Base-by-base conservation (phyloP, 164 flowering plant species). In the Tinospora cordifolia region DNA sequence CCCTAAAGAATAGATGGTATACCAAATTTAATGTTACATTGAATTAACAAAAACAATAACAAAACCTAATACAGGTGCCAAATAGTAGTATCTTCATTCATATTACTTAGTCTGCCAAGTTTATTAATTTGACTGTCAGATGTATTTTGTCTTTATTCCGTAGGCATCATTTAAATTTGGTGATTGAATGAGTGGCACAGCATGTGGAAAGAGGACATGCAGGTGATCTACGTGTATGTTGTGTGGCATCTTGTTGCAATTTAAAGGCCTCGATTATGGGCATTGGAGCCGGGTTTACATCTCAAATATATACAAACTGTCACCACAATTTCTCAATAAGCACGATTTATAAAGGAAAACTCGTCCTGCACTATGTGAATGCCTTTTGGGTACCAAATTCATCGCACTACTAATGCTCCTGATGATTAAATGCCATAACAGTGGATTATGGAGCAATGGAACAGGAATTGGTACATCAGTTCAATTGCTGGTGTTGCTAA, bases 201-300 rank as follows among this genome's bases (percentile, higher is more conserved):
- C 94, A 91, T 79, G 86, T 89, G 68, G 92, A 91, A 62, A 85
- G 82, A 81, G 97, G 97, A 57, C 82, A 81, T 75, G 84, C 81
- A 30, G 97, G 89, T 85, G 94, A 93, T 57, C 75, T 91, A 57
- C 83, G 82, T 46, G 88, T 91, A 66, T 88, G 91, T 60, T 86
- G 89, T 86, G 94, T 89, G 47, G 77, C 97, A 57, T 91, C 97
- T 62, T 87, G 86, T 74, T 76, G 93, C 63, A 91, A 89, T 84
- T 84, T 89, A 6, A 89, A 94, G 97, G 97, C 94, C 25, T 79
- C 89, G 71, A 87, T 91, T 66, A 91, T 91, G 97, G 94, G 89
- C 82, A 91, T 94, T 24, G 92, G 94, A 71, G 88, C 94, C 74
- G 90, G 90, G 76, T 89, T 89, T 62, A 74, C 87, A 27, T 65